Base-by-base conservation (phyloP, 2,329 filamentous ascomycete genomes). In the Hymenotorrendiella dingleyae region DNA sequence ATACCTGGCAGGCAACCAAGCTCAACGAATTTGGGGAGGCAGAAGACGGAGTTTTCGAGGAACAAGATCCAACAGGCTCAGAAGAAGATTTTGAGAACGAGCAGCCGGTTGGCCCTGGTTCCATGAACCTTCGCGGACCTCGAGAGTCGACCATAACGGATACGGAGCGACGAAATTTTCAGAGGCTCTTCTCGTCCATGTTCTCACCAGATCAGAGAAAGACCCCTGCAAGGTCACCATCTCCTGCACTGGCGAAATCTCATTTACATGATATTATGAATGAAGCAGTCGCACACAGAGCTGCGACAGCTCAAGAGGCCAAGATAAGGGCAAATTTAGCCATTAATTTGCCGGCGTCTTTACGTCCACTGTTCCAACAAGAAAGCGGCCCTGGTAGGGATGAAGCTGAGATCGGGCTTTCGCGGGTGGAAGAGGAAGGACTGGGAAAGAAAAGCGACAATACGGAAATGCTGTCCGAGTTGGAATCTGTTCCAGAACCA, bases 131-230 rank as follows among this genome's bases (percentile, higher is more conserved):
- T 8, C 40, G 41, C 2, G 45, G 53, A 3, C 47, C 55, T 1
- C 41, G 56, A 40, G 53, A 60, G 34, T 70, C 70, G 3, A 82
- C 77, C 4, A 77, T 82, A 36, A 83, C 79, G 0, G 71, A 72
- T 0, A 57, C 65, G 0, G 79, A 83, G 56, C 64, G 64, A 6
- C 54, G 62, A 6, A 58, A 67, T 7, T 76, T 76, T 46, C 68
- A 73, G 21, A 66, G 69, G 38, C 74, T 82, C 39, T 83, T 83
- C 52, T 67, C 70, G 39, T 69, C 78, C 40, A 81, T 82, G 33
- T 72, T 74, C 35, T 62, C 59, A 8, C 52, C 63, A n/a, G 20
- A 20, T 6, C 46, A 52, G 30, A 49, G 59, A 23, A 16, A 22
- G 24, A 11, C 41, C 10, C 17, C 29, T 14, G 28, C 21, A 14